Base-by-base conservation (phyloP, 805 yeast species). In the Kodamaea kakaduensis region DNA sequence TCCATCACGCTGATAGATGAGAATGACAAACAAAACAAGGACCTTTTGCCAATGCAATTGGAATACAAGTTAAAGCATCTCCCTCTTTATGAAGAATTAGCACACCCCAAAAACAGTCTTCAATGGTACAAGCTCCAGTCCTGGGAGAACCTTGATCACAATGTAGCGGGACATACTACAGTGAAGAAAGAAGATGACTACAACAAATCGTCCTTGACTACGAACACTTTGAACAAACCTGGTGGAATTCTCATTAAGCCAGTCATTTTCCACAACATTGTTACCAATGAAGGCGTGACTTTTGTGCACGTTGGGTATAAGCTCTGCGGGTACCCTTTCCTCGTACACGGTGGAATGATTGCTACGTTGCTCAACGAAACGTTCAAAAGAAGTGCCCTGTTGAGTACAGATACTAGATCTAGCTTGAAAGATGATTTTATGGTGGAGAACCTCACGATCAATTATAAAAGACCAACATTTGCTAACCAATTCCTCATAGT, bases 291-390 rank as follows among this genome's bases (percentile, higher is more conserved):
- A 45, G 71, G 81, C 0, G 69, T 84, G 1, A 73, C 86, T 0
- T 69, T 87, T 5, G 67, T 85, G 17, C 94, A 86, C 52, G 69
- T 83, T 34, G 96, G 97, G 0, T 77, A 81, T 51, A 73, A 73
- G 42, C 57, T 88, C 14, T 79, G 90, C 27, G 97, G 97, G 1
- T 88, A 82, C 53, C 97, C 96, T 2, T 81, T 85, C 47, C 60
- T 89, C 13, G 73, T 86, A 3, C 97, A 88, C 53, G 97, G 97
- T 3, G 97, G 97, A 0, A 75, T 89, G 18, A 54, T 88, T 19
- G 94, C 89, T 6, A 80, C 94, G 0, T 62, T 88, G 1, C 61
- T 87, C 36, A 93, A 86, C 50, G 95, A 88, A 46, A 71, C 83
- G 5, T 72, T 81, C 61, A 78, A 79, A 44, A 69, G 80, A 34